Conservation (phyloP, 352 stramenopile species). For the Plasmopara viticola region DNA sequence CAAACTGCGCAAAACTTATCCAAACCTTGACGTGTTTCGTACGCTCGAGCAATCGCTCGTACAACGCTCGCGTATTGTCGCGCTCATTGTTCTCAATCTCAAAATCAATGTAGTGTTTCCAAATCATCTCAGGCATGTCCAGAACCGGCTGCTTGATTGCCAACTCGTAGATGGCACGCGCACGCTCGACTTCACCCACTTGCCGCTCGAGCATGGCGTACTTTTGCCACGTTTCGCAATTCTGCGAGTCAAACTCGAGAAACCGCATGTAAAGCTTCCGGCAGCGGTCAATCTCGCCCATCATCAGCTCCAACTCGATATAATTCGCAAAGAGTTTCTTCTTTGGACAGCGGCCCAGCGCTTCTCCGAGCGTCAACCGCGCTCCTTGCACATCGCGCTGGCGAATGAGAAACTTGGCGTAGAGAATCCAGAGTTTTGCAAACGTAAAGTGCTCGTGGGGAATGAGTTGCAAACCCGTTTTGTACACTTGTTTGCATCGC, state of each 20-base stretch:
- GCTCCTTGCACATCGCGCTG: conserved; percentile 89
- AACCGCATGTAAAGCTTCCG: conserved; percentile 86
- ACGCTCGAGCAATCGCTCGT: conserved; percentile 94
- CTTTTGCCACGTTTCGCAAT: conserved; percentile 92
- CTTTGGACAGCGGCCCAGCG: conserved; percentile 91
- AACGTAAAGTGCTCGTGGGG: conserved; percentile 97
- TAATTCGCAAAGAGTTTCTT: conserved; percentile 91
- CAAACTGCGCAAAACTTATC: conserved; percentile 89
- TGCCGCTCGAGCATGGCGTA: conserved; percentile 95
- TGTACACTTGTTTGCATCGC: conserved; percentile 91
- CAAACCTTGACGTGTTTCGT: conserved; percentile 98
- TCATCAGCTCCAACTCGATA: conserved; percentile 94
- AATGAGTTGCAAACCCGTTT: conserved; percentile 90
- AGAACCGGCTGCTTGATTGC: conserved; percentile 92
- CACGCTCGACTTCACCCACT: conserved; percentile 92
- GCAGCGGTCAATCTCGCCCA: conserved; percentile 98
- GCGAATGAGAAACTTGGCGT: conserved; percentile 95
- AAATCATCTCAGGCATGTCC: conserved; percentile 98
- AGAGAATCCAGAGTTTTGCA: conserved; percentile 97
- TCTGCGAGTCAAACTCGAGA: conserved; percentile 76
- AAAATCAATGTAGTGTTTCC: conserved; percentile 99
- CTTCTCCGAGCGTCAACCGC: conserved; percentile 89
- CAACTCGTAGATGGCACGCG: conserved; percentile 95
- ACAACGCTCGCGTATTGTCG: conserved; percentile 89
- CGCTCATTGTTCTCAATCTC: conserved; percentile 88